Base-by-base conservation (phyloP, 176 grass and related monocot species). In the Poa annua region DNA sequence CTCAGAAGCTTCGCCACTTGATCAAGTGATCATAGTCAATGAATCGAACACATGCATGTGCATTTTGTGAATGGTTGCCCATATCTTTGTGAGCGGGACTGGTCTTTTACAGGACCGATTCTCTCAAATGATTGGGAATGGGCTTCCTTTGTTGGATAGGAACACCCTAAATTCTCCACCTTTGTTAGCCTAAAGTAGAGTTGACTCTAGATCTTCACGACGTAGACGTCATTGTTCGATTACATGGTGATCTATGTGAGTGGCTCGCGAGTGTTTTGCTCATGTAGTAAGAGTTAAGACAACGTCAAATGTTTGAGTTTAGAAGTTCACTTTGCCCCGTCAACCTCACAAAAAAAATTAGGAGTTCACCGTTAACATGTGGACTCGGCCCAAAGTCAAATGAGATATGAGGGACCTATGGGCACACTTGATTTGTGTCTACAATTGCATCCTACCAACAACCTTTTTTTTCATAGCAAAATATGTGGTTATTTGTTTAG, bases 41-140 rank as follows among this genome's bases (percentile, higher is more conserved):
- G 5, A 78, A 48, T 3, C 3, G 12, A 26, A 72, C 21, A 15
- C 1, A 25, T 48, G 41, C 56, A 32, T 33, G 41, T 78, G 36
- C 21, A 0, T 25, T 41, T 42, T 44, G 54, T 13, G 33, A 76
- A 33, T 5, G 41, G 11, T 24, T 39, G 15, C 29, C 36, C 66
- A 39, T 13, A 17, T 20, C 49, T 36, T 35, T 17, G 17, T 50
- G 42, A 60, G 12, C 25, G 11, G 33, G 35, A 59, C 34, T 42
- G 4, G 11, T 77, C 35, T 13, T 5, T 54, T 14, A 41, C 12
- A 48, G 14, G 17, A 21, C 2, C 49, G 3, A 7, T 80, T 80
- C 25, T 39, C 11, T 44, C 12, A 26, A 55, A 48, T 83, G 68
- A 62, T 74, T 21, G 67, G 59, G 24, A 49, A 83, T 74, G 68